phyloP scores from a whole-genome alignment of 2,329 filamentous ascomycete genomes.

The Emmonsiellopsis sp. region DNA sequence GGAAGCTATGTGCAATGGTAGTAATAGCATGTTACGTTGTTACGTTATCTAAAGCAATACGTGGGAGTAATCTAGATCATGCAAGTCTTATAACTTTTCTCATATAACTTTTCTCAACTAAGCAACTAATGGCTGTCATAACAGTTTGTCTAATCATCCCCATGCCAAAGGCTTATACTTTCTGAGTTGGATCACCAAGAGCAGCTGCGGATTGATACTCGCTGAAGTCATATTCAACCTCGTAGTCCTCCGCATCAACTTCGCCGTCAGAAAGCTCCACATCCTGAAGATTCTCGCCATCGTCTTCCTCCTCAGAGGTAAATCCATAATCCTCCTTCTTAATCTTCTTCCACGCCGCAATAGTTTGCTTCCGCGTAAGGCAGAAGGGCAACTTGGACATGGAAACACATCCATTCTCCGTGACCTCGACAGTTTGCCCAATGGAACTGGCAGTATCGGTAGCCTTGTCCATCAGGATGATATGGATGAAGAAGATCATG shows the following conservation, averaged over 20 bases:
- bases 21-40: too few relatives aligned
- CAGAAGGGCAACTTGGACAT: constrained; percentile 26
- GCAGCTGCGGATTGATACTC: constrained; percentile 18
- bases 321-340: constrained; percentile 27
- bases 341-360: constrained; percentile 28
- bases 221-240: constrained; percentile 28
- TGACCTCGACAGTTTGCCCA: constrained; percentile 24
- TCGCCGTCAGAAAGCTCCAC: constrained; percentile 26
- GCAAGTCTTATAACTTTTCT: too few relatives aligned
- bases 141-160: too few relatives aligned
- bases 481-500: constrained; percentile 29
- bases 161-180: constrained; percentile 6
- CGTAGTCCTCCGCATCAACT: constrained; percentile 24
- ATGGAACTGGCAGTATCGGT: constrained; percentile 27
- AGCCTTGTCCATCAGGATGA: constrained; percentile 27
- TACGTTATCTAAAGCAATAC: too few relatives aligned
- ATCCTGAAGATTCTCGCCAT: constrained; percentile 25
- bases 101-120: too few relatives aligned
- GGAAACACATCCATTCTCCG: constrained; percentile 21
- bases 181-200: constrained; percentile 14
- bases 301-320: constrained; percentile 22
- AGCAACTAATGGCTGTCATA: too few relatives aligned
- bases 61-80: too few relatives aligned
- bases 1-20: too few relatives aligned
- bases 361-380: constrained; percentile 24